Evolutionary conservation across 257 asterid genomes (phyloP), one percentile per base, ranked within the genome.

Genomic region (Nicotiana sylvestris): DNA sequence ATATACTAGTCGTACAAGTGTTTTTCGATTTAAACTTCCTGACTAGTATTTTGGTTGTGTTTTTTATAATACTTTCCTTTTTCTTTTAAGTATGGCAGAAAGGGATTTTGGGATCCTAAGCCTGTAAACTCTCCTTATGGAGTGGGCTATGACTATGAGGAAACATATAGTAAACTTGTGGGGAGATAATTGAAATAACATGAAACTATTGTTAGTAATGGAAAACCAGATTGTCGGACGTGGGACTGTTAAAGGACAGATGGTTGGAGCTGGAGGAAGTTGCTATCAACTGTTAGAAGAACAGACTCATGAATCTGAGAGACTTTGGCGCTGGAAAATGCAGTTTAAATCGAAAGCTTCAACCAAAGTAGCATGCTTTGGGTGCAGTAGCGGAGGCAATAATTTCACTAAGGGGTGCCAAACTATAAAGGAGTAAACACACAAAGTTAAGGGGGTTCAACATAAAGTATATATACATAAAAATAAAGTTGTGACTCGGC

Each of bases 321-420:
- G 9, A 9, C 77, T n/a, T 16, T 69, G n/a, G 57, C 33, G 33
- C 10, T 39, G 57, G 77, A 39, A 68, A 68, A 68, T 68, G 77
- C 32, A 37, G 10, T 10, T 27, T 32, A 37, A 70, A 4, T 39
- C n/a, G 43, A 70, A 43, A 55, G 35, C 16, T 30, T 33, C 35
- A 21, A 70, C n/a, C 33, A 70, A 70, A 49, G 78, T 70, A 70
- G 78, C 58, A 21, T 70, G 78, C 35, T 70, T 70, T 70, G 35
- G 78, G 35, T 2, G 55, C 13, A 49, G 10, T 9, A 5, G 39
- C 39, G 7, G 39, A 35, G 39, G 7, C 39, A 35, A 35, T 5
- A 5, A 35, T 35, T 35, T 35, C 39, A 35, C 7, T 35, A 35
- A 35, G 7, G 39, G 39, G 39, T 35, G 39, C 5, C 39, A 35